Conservation (phyloP, 2,329 filamentous ascomycete species). For the Akanthomyces uredinophilus region DNA sequence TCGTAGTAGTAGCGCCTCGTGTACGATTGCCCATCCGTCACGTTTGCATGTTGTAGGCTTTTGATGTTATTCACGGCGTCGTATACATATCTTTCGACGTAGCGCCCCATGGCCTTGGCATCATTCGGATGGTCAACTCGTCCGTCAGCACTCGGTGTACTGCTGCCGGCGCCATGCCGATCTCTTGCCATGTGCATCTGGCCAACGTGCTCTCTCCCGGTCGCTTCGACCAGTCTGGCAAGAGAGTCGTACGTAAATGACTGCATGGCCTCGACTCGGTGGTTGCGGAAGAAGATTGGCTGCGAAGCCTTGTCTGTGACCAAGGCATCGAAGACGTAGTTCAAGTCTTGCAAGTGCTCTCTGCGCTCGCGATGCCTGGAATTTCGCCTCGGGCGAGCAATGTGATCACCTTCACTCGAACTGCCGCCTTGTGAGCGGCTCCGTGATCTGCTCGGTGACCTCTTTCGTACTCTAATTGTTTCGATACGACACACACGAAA, state of each 20-base stretch:
- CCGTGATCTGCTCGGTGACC: background rate
- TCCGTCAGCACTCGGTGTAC: background rate
- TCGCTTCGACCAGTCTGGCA: slow-evolving; percentile 10
- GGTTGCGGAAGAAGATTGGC: slow-evolving; percentile 21
- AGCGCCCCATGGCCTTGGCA: slow-evolving; percentile 12
- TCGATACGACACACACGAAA: background rate
- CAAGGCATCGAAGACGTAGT: slow-evolving; percentile 20
- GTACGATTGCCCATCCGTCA: background rate
- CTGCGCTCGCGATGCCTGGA: background rate
- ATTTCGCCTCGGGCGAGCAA: background rate
- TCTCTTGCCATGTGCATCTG: slow-evolving; percentile 10
- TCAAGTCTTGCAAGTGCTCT: slow-evolving; percentile 18
- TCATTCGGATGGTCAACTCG: slow-evolving; percentile 9
- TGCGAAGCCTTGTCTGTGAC: slow-evolving; percentile 21
- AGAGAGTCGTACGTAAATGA: slow-evolving; percentile 13
- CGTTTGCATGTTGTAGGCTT: background rate
- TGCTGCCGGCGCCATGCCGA: background rate
- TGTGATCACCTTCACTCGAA: background rate
- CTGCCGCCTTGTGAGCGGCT: background rate
- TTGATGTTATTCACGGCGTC: slow-evolving; percentile 13
- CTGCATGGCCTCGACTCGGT: slow-evolving; percentile 16
- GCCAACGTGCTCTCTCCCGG: slow-evolving; percentile 14
- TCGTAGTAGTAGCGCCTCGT: slow-evolving; percentile 10
- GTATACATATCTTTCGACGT: slow-evolving; percentile 12
- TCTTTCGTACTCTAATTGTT: background rate